Evolutionary conservation across 257 asterid species (phyloP).

Genomic region (Galeopsis tetrahit): DNA sequence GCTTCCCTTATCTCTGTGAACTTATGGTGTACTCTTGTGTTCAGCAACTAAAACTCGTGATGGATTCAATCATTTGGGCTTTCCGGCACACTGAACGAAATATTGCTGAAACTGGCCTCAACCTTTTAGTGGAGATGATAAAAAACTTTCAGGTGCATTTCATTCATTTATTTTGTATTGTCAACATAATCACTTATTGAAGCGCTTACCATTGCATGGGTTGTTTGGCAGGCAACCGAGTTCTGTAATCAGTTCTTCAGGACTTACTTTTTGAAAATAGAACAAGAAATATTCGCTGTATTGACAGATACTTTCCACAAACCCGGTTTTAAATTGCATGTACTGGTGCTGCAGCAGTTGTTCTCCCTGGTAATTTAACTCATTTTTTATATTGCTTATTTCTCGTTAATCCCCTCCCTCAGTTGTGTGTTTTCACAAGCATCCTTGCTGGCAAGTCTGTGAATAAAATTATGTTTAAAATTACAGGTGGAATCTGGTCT

Average conservation of each 20-base stretch:
- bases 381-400: background rate
- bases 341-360: constrained; percentile 79
- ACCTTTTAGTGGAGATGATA: constrained; percentile 86
- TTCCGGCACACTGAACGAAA: constrained; percentile 99
- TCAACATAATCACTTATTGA: background rate
- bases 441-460: constrained; percentile 17
- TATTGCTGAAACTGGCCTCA: constrained; percentile 98
- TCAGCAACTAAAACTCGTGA: constrained; percentile 95
- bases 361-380: constrained; percentile 73
- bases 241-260: constrained; percentile 87
- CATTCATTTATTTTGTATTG: background rate
- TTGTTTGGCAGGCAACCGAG: constrained; percentile 69
- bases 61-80: constrained; percentile 99
- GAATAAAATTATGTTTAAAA: background rate
- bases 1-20: background rate
- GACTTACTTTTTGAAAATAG: constrained; percentile 80
- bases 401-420: background rate
- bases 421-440: background rate
- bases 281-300: constrained; percentile 95
- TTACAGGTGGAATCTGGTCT: constrained; percentile 74
- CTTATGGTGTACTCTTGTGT: constrained; percentile 18
- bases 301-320: constrained; percentile 93
- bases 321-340: constrained; percentile 97
- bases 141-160: constrained; percentile 85
- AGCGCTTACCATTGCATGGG: constrained; percentile 33